These are phyloP conservation scores for Aspergillus luchuensis DNA, from an alignment of 2,329 filamentous ascomycete genomes.

Conservation along the genomic window DNA sequence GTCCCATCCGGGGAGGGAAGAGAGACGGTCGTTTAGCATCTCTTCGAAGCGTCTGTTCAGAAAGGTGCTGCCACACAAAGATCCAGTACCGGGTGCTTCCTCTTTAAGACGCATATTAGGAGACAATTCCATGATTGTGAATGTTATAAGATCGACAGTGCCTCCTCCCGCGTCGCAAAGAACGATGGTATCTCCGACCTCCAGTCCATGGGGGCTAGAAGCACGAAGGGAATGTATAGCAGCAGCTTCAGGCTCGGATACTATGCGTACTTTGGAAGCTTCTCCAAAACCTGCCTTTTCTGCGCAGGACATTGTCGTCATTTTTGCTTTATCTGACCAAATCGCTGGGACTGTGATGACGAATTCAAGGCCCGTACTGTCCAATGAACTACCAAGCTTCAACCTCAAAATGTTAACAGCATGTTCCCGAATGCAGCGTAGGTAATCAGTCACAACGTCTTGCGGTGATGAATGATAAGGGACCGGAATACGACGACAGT, in stretches of 20 bases:
- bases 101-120: slow-evolving; percentile 29
- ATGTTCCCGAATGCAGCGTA: slow-evolving; percentile 17
- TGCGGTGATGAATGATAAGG: slow-evolving; percentile 14
- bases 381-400: slow-evolving; percentile 16
- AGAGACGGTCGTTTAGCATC: slow-evolving; percentile 22
- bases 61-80: slow-evolving; percentile 32
- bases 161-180: slow-evolving; percentile 33
- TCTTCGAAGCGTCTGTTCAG: slow-evolving; percentile 32
- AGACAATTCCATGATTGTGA: slow-evolving; percentile 27
- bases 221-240: slow-evolving; percentile 21
- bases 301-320: slow-evolving; percentile 15
- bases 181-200: slow-evolving; percentile 24
- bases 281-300: slow-evolving; percentile 17
- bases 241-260: slow-evolving; percentile 29
- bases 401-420: slow-evolving; percentile 12
- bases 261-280: slow-evolving; percentile 16
- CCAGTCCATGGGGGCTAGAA: too few relatives aligned
- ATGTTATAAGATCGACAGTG: slow-evolving; percentile 36
- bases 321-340: slow-evolving; percentile 31
- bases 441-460: slow-evolving; percentile 19
- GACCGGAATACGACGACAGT: slow-evolving; percentile 12
- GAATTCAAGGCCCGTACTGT: slow-evolving; percentile 20
- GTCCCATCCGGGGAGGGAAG: slow-evolving; percentile 22
- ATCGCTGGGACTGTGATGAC: slow-evolving; percentile 35
- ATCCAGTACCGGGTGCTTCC: slow-evolving; percentile 26